phyloP scores from a whole-genome alignment of 2,329 filamentous ascomycete genomes.

The Cryphonectria parasitica region DNA sequence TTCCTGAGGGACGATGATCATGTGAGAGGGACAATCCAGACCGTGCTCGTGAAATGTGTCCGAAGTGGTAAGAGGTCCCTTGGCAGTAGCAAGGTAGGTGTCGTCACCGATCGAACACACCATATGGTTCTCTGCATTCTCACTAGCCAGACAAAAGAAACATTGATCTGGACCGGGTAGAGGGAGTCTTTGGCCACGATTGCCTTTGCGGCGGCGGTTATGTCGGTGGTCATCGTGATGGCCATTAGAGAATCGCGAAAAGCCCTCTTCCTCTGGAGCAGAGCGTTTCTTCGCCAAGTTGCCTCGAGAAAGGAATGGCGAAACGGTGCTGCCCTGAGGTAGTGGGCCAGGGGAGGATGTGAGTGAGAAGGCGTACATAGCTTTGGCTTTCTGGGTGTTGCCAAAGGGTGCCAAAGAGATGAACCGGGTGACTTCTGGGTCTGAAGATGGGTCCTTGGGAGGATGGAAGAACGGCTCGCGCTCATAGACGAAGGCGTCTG shows the following conservation, averaged over 20 bases:
- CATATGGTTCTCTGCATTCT: slow-evolving; percentile 82
- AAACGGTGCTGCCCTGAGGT: slow-evolving; percentile 73
- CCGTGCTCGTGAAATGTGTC: slow-evolving; percentile 67
- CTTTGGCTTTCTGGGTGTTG: slow-evolving; percentile 77
- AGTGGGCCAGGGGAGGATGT: slow-evolving; percentile 63
- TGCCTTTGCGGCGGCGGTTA: slow-evolving; percentile 50
- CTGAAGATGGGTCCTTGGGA: slow-evolving; percentile 36
- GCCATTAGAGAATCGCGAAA: slow-evolving; percentile 58
- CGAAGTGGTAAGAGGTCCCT: slow-evolving; percentile 79
- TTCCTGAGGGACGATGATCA: slow-evolving; percentile 86
- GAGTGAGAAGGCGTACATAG: slow-evolving; percentile 77
- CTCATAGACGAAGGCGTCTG: slow-evolving; percentile 74
- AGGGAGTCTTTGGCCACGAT: slow-evolving; percentile 51
- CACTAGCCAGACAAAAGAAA: slow-evolving; percentile 94
- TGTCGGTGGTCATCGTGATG: slow-evolving; percentile 41
- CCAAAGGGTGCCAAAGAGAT: slow-evolving; percentile 83
- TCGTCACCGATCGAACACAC: slow-evolving; percentile 88
- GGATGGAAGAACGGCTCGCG: slow-evolving; percentile 89
- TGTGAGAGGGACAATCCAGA: slow-evolving; percentile 79
- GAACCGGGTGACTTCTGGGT: slow-evolving; percentile 76
- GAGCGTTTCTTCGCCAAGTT: slow-evolving; percentile 60
- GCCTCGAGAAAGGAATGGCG: slow-evolving; percentile 63
- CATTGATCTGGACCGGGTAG: slow-evolving; percentile 77
- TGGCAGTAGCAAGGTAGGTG: slow-evolving; percentile 86
- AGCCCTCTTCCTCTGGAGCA: slow-evolving; percentile 46